phyloP scores from a whole-genome alignment of 352 stramenopile species.

The Pilasporangium apinafurcum region DNA sequence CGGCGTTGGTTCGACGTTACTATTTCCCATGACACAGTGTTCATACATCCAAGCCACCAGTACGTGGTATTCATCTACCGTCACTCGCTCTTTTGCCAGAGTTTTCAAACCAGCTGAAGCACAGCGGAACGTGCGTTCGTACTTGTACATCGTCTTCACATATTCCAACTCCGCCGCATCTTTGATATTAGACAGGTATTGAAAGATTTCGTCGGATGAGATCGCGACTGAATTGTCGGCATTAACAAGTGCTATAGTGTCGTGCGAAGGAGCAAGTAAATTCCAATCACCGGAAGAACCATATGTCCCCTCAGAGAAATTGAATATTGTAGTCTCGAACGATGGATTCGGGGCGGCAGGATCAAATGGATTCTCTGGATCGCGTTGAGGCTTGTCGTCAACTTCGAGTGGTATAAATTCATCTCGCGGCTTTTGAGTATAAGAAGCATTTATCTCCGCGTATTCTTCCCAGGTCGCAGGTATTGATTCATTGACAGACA shows the following conservation, averaged over 20 bases:
- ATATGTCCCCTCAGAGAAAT: too few relatives aligned
- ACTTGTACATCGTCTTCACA: slow-evolving; percentile 15
- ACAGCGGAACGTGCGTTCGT: slow-evolving; percentile 23
- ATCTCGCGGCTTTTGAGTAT: too few relatives aligned
- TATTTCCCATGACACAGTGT: slow-evolving; percentile 17
- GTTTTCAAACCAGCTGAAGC: slow-evolving; percentile 15
- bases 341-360: too few relatives aligned
- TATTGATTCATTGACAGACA: too few relatives aligned
- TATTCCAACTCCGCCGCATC: slow-evolving; percentile 14
- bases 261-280: slow-evolving; percentile 21
- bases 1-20: slow-evolving; percentile 4
- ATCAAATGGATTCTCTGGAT: too few relatives aligned
- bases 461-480: too few relatives aligned
- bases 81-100: slow-evolving; percentile 20
- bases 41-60: slow-evolving; percentile 33
- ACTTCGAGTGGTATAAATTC: too few relatives aligned
- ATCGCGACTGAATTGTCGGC: slow-evolving; percentile 16
- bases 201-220: slow-evolving; percentile 22
- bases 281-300: slow-evolving; percentile 36
- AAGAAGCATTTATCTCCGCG: too few relatives aligned
- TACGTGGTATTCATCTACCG: slow-evolving; percentile 19
- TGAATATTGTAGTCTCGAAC: too few relatives aligned
- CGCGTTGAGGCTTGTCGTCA: too few relatives aligned
- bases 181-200: slow-evolving; percentile 19
- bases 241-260: slow-evolving; percentile 18